These are phyloP conservation scores for Luffa acutangula DNA, from an alignment of 306 rosid genomes.

Conservation along the genomic window DNA sequence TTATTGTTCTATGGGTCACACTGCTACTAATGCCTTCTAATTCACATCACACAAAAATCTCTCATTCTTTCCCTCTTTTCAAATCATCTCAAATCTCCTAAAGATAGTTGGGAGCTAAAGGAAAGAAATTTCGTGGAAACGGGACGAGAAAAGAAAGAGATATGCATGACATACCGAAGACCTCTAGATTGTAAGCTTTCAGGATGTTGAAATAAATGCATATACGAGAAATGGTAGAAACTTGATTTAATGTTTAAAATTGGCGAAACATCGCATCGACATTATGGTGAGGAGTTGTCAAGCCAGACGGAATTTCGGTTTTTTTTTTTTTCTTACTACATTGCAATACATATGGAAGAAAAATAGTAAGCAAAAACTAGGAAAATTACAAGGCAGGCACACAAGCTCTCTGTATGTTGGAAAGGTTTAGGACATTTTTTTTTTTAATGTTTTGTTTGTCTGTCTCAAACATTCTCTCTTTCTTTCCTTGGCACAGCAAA, in stretches of 20 bases:
- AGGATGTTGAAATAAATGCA: background rate
- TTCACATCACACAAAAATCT: background rate
- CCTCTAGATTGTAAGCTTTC: too few species aligned
- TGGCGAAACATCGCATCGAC: background rate
- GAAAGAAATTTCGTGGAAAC: background rate
- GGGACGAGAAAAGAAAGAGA: background rate
- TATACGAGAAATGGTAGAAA: background rate
- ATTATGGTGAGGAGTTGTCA: background rate
- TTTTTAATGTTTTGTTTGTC: background rate
- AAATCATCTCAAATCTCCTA: background rate
- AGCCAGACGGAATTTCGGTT: background rate
- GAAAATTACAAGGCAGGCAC: constrained; percentile 12
- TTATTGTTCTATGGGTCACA: background rate
- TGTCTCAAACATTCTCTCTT: constrained; percentile 8
- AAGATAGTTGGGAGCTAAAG: background rate
- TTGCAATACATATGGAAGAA: constrained; percentile 8
- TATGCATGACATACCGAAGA: background rate
- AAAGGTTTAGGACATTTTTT: background rate
- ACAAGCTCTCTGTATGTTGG: constrained; percentile 11
- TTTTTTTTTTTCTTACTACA: background rate
- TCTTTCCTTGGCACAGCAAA: constrained; percentile 5
- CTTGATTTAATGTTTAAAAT: background rate
- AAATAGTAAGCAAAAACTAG: constrained; percentile 12
- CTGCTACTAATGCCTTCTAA: background rate
- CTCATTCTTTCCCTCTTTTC: background rate